These are phyloP conservation scores for Stephanocyclus meneghinianus DNA, from an alignment of 352 stramenopile genomes.

Conservation along the genomic window DNA sequence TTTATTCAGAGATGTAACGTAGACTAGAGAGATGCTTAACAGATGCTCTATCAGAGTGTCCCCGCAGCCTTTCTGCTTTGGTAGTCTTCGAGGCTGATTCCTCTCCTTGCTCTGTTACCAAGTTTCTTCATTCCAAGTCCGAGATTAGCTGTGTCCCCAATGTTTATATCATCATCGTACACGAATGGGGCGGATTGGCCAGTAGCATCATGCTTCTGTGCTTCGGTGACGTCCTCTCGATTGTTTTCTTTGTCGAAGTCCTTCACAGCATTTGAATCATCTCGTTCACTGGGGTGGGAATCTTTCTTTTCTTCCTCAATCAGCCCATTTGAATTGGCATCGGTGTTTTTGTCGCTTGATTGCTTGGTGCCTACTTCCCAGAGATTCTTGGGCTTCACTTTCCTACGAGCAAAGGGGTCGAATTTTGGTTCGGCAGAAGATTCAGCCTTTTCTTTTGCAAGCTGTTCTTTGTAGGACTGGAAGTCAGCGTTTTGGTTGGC, in stretches of 20 bases:
- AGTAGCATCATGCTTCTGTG: slow-evolving; percentile 37
- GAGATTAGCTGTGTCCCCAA: slow-evolving; percentile 45
- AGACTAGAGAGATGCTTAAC: background rate
- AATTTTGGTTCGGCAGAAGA: slow-evolving; percentile 59
- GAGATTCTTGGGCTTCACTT: slow-evolving; percentile 82
- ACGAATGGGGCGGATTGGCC: slow-evolving; percentile 67
- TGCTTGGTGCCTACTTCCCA: slow-evolving; percentile 78
- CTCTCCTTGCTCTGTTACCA: slow-evolving; percentile 58
- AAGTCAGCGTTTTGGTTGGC: slow-evolving; percentile 76
- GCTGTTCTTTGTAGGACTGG: slow-evolving; percentile 62
- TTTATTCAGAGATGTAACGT: no score
- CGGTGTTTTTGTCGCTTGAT: slow-evolving; percentile 43
- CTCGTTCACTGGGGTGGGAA: slow-evolving; percentile 21
- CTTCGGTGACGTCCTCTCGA: slow-evolving; percentile 41
- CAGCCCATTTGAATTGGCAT: slow-evolving; percentile 42
- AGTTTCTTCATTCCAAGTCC: slow-evolving; percentile 51
- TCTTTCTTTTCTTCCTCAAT: slow-evolving; percentile 52
- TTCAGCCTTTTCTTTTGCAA: slow-evolving; percentile 46
- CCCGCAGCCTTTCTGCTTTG: slow-evolving; percentile 69
- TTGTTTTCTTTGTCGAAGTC: slow-evolving; percentile 46
- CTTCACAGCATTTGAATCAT: slow-evolving; percentile 50
- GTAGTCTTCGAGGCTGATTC: slow-evolving; percentile 78
- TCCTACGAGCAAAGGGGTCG: slow-evolving; percentile 80
- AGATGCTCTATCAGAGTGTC: slow-evolving; percentile 55
- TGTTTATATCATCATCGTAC: slow-evolving; percentile 78